A percentile compares a stretch with the other conserved stretches of the same genome.
Evolutionary conservation across 139 green algal species (phyloP).

Genomic region (Chlorella sp.): DNA sequence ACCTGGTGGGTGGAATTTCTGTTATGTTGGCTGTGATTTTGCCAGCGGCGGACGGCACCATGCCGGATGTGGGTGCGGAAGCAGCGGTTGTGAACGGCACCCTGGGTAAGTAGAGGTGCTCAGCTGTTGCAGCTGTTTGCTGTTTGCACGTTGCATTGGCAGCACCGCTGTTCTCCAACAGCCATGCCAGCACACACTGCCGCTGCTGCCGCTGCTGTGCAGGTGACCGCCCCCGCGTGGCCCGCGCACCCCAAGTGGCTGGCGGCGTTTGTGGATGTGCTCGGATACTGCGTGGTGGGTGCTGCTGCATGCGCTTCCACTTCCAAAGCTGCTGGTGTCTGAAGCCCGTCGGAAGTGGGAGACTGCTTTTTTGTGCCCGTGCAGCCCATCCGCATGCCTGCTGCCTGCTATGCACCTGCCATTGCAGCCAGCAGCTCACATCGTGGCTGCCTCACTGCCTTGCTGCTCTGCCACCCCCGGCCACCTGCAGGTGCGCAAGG

Average conservation of each 20-base stretch:
- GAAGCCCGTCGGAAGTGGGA: too few species aligned
- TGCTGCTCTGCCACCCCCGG: not conserved
- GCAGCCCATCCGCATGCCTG: too few species aligned
- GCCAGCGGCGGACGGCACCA: too few species aligned
- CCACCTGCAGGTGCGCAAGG: not conserved
- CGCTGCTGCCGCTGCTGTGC: not conserved
- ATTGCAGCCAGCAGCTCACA: not conserved
- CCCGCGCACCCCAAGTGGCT: conserved; percentile 34
- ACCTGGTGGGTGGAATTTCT: conserved; percentile 16
- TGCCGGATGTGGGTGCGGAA: too few species aligned
- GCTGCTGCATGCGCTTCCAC: too few species aligned
- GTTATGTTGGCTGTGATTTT: too few species aligned
- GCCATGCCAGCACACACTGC: not conserved
- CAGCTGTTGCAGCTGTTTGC: too few species aligned
- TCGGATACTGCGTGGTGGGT: conserved; percentile 28
- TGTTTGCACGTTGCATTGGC: too few species aligned
- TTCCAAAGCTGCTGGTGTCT: too few species aligned
- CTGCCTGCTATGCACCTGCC: not conserved
- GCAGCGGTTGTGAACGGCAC: too few species aligned
- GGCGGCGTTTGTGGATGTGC: conserved; percentile 26
- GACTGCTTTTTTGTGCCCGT: not conserved
- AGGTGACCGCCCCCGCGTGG: conserved; percentile 37
- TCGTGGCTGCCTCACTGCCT: not conserved
- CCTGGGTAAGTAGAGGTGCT: too few species aligned
- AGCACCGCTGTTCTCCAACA: too few species aligned